A percentile compares a stretch with the other conserved stretches of the same genome.
phyloP scores from a whole-genome alignment of 2,329 filamentous ascomycete genomes.

The Fusarium sp. region DNA sequence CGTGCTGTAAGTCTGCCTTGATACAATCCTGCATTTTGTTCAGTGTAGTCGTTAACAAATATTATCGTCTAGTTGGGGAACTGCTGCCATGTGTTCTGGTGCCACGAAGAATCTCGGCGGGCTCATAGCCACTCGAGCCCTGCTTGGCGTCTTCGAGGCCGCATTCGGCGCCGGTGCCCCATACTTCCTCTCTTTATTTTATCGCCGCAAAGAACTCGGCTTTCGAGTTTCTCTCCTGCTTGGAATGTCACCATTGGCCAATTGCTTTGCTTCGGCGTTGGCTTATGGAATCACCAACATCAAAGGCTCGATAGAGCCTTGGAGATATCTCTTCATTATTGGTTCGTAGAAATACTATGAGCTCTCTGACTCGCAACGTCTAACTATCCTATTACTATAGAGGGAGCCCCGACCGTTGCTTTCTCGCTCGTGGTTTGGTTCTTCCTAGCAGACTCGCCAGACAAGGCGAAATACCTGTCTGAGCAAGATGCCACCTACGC shows the following conservation, averaged over 20 bases:
- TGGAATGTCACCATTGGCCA: constrained; percentile 29
- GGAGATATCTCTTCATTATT: constrained; percentile 21
- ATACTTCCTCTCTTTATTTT: constrained; percentile 30
- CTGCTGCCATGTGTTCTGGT: constrained; percentile 32
- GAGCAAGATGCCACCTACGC: constrained; percentile 10
- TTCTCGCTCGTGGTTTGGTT: constrained; percentile 24
- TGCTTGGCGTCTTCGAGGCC: constrained; percentile 34
- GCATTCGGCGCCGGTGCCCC: constrained; percentile 37
- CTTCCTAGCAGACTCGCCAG: constrained; percentile 28
- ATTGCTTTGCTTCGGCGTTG: constrained; percentile 28
- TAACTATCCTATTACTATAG: neutral
- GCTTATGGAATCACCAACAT: constrained; percentile 32
- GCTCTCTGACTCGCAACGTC: neutral
- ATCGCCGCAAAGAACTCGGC: constrained; percentile 27
- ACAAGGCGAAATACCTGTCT: constrained; percentile 15
- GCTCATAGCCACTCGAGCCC: constrained; percentile 14
- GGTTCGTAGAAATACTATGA: neutral
- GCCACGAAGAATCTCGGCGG: constrained; percentile 18
- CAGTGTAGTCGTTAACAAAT: no score
- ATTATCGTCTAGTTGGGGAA: constrained; percentile 25
- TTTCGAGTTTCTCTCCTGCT: constrained; percentile 26
- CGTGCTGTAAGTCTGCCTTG: constrained; percentile 11
- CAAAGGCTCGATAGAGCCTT: constrained; percentile 21
- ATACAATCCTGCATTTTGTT: accelerated
- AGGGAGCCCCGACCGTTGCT: constrained; percentile 22